Conservation (phyloP, 2,329 filamentous ascomycete genomes). For the Fonsecaea monophora region DNA sequence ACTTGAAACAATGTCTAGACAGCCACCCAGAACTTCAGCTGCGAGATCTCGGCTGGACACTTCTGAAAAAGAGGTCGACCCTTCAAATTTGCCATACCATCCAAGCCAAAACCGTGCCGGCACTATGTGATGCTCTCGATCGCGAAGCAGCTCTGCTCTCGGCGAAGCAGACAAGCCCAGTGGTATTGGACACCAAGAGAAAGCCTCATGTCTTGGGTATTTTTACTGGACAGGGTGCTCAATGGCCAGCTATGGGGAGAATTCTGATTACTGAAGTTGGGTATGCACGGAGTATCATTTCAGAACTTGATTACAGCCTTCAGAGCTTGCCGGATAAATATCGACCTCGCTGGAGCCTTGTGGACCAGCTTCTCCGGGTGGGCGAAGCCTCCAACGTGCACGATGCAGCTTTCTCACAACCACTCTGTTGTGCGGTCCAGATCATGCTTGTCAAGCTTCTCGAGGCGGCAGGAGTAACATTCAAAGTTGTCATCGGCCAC, state of each 20-base stretch:
- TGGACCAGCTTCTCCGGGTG: conserved; percentile 32
- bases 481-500: conserved; percentile 44
- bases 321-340: not conserved
- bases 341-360: conserved; percentile 17
- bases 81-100: not conserved
- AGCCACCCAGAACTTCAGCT: not conserved
- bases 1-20: not conserved
- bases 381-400: conserved; percentile 33
- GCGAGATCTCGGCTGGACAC: not conserved
- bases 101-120: not conserved
- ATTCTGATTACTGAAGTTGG: conserved; percentile 39
- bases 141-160: not conserved
- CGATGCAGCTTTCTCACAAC: conserved; percentile 43
- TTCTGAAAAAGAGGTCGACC: not conserved
- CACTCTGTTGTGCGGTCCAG: conserved; percentile 46
- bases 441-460: conserved; percentile 45
- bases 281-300: conserved; percentile 30
- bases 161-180: not conserved
- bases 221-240: conserved; percentile 50
- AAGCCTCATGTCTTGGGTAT: conserved; percentile 38
- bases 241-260: conserved; percentile 47
- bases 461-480: conserved; percentile 37
- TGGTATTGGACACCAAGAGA: not conserved
- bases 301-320: conserved; percentile 23
- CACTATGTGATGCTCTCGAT: not conserved